These are phyloP conservation scores for Hypoxylon crocopeplum DNA, from an alignment of 495 filamentous ascomycete genomes.

Conservation along the genomic window DNA sequence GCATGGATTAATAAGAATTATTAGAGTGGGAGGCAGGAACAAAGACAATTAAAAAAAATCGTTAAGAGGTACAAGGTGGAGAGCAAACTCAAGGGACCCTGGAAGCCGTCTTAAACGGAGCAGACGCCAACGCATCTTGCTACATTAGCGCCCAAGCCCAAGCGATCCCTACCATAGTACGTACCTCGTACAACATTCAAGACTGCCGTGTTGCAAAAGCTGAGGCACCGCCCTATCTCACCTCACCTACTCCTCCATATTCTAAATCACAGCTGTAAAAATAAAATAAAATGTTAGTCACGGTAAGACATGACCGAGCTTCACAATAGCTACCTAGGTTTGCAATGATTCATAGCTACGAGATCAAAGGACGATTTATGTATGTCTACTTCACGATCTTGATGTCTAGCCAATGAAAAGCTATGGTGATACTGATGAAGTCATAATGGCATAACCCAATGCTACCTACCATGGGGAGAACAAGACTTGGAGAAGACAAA, in stretches of 20 bases:
- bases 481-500: not conserved
- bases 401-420: slow-evolving; percentile 17
- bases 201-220: slow-evolving; percentile 7
- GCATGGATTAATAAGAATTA: slow-evolving; percentile 15
- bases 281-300: too few species aligned
- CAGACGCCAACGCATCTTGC: slow-evolving; percentile 36
- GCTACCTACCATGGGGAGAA: slow-evolving; percentile 6
- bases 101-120: slow-evolving; percentile 26
- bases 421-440: slow-evolving; percentile 17
- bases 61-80: slow-evolving; percentile 9
- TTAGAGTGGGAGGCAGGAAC: slow-evolving; percentile 3
- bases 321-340: not conserved
- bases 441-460: slow-evolving; percentile 18
- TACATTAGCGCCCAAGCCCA: slow-evolving; percentile 36
- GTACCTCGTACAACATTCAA: slow-evolving; percentile 25
- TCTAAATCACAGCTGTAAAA: too few species aligned
- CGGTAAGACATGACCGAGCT: too few species aligned
- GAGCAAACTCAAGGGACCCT: slow-evolving; percentile 23
- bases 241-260: slow-evolving; percentile 4
- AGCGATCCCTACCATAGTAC: too few species aligned
- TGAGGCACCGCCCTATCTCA: slow-evolving; percentile 13
- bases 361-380: slow-evolving; percentile 8
- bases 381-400: slow-evolving; percentile 9
- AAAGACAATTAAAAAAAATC: slow-evolving; percentile 22
- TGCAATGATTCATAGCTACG: not conserved